Evolutionary conservation across 1,139 yeast genomes (phyloP), one percentile per base, ranked within the genome.

Genomic region (Geotrichum carabidarum): DNA sequence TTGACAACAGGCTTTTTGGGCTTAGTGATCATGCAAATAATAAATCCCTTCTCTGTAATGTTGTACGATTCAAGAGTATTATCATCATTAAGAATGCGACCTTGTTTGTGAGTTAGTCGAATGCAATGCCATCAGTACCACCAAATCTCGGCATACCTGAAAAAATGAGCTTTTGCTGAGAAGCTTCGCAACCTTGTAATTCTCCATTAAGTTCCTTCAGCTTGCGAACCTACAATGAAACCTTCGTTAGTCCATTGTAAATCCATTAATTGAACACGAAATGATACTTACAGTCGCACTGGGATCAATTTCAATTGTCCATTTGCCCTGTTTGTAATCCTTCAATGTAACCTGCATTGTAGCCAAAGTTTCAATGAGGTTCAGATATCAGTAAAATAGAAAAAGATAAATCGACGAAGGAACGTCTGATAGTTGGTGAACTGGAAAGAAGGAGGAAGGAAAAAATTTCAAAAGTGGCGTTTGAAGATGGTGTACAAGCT

Each of bases 311-410:
- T 88, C 96, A 60, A 93, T 68, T 43, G 90, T 79, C 71, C 91
- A 82, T 69, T 84, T 87, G 69, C 88, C 91, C 74, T 93, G 94
- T 75, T 91, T 90, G 73, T 93, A 87, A 72, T 93, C 96, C 70
- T 91, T 90, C 70, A 93, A 82, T 54, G 85, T 81, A 62, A 94
- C 77, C 73, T 84, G 86, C 95, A 93, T 90, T 52, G 44, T 59
- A 44, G 46, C 8, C 14, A 22, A 41, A 8, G 22, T 41, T 14
- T 35, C 22, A 12, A 27, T 42, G 42, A 15, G 17, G 15, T 37
- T 34, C 37, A 34, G 37, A 37, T 14, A 17, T 37, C n/a, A 8
- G 40, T 37, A 17, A 34, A 12, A n/a, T n/a, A 34, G 37, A 34
- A 34, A 4, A 34, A 4, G 3, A 34, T 34, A 4, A 11, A 12